Base-by-base conservation (phyloP, 495 filamentous ascomycete genomes). In the Hyaloscypha variabilis region DNA sequence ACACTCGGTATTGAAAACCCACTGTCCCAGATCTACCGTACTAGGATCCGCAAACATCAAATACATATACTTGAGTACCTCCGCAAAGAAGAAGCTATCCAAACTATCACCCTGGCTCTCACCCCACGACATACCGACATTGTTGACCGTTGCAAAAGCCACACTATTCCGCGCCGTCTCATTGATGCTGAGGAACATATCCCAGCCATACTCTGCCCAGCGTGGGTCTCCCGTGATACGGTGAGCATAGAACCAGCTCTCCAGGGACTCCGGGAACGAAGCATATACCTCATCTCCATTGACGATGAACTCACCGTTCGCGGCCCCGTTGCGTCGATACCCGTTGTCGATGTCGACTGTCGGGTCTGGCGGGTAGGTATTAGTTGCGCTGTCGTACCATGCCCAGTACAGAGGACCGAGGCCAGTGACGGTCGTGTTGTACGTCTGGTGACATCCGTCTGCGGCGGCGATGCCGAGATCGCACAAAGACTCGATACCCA, bases 41-140 rank as follows among this genome's bases (percentile, higher is more conserved):
- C 84, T 79, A 6, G 89, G 87, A 59, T 88, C 85, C 13, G 83
- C 88, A 75, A 94, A 98, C 64, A 97, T 82, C 64, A 97, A 74
- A 69, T 95, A 97, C 65, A 96, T 94, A 73, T 98, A 97, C 72
- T 97, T 98, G 62, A 96, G 78, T 24, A 91, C 94, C 76, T 95
- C 92, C 8, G 90, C 88, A 59, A 82, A 73, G 81, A 85, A 88
- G 66, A 88, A 88, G 70, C 83, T 87, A 19, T 19, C n/a, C n/a
- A n/a, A n/a, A n/a, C n/a, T n/a, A n/a, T n/a, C n/a, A n/a, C n/a
- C n/a, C n/a, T n/a, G n/a, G n/a, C n/a, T n/a, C n/a, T n/a, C n/a
- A n/a, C n/a, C n/a, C n/a, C n/a, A n/a, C n/a, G n/a, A n/a, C n/a
- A n/a, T n/a, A n/a, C n/a, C n/a, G n/a, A n/a, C n/a, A n/a, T n/a